A percentile compares a stretch with the other conserved stretches of the same genome.
These are phyloP conservation scores for Quillaja saponaria DNA, from an alignment of 306 rosid genomes.

Conservation along the genomic window DNA sequence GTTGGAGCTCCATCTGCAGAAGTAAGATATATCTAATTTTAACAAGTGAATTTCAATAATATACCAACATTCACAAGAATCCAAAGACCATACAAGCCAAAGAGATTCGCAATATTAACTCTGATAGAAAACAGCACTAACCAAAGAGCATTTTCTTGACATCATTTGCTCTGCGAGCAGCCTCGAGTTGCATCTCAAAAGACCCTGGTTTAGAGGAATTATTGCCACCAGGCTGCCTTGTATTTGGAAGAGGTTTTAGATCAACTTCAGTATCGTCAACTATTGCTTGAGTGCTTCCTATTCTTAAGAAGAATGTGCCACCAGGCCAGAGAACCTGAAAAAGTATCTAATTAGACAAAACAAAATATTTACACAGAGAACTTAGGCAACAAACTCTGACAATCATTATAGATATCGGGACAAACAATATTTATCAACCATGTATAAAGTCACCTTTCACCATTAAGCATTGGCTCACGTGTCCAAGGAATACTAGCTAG, in stretches of 20 bases:
- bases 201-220: slow-evolving; percentile 53
- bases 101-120: no score
- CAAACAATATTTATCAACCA: no score
- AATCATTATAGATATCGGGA: no score
- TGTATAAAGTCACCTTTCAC: no score
- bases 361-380: slow-evolving; percentile 24
- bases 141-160: slow-evolving; percentile 86
- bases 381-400: no score
- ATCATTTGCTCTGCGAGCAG: slow-evolving; percentile 90
- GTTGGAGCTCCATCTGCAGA: slow-evolving; percentile 86
- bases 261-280: slow-evolving; percentile 31
- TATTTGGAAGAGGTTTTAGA: slow-evolving; percentile 39
- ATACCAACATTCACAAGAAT: slow-evolving; percentile 14
- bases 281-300: slow-evolving; percentile 39
- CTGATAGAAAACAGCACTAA: slow-evolving; percentile 40
- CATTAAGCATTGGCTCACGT: no score
- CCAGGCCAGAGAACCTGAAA: slow-evolving; percentile 90
- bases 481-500: no score
- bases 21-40: slow-evolving; percentile 21
- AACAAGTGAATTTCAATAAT: slow-evolving; percentile 17
- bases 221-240: slow-evolving; percentile 43
- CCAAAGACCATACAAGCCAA: slow-evolving; percentile 22
- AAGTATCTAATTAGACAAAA: slow-evolving; percentile 24
- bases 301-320: slow-evolving; percentile 66
- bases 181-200: slow-evolving; percentile 91